Base-by-base conservation (phyloP, 2,329 filamentous ascomycete genomes). In the Thermoascus crustaceus region DNA sequence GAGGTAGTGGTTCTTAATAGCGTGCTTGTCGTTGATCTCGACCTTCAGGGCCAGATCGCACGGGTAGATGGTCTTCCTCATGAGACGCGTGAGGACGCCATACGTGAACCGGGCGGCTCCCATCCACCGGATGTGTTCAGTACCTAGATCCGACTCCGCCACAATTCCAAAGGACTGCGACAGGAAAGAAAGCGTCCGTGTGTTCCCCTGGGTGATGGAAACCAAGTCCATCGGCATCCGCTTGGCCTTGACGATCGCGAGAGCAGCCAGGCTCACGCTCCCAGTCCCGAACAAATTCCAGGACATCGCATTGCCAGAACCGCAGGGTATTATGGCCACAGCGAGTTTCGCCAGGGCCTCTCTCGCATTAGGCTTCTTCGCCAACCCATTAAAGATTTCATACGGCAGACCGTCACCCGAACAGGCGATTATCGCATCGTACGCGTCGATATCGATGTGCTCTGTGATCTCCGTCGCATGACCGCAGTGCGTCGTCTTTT, bases 301-400 rank as follows among this genome's bases (percentile, higher is more conserved):
- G 43, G 85, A 84, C 78, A 96, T 83, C 14, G 85, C 91, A 58
- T 98, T 98, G 4, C 91, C 91, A 32, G 85, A 91, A 9, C 91
- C 91, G 54, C 88, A 94, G 1, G 91, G 91, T 22, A 98, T 72
- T 53, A 94, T 85, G 14, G 80, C 81, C 2, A 98, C 78, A 1
- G 91, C 85, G 9, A 96, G 65, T 50, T 80, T 83, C 14, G 71
- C 66, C 41, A 98, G 64, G 0, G 89, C 91, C 37, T 73, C 73
- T 20, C 71, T 68, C 13, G 87, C 87, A 60, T 95, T 84, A 4
- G 72, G 55, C 24, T 86, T 79, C 60, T 78, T 81, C 9, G 76
- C 87, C 20, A 98, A 66, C 0, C 91, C 91, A 55, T 98, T 96
- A 68, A 95, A 94, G 6, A 94, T 82, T 61, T 98, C 91, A 56